Evolutionary conservation across 2,329 filamentous ascomycete genomes (phyloP).

Genomic region (Microsporum ferrugineum): DNA sequence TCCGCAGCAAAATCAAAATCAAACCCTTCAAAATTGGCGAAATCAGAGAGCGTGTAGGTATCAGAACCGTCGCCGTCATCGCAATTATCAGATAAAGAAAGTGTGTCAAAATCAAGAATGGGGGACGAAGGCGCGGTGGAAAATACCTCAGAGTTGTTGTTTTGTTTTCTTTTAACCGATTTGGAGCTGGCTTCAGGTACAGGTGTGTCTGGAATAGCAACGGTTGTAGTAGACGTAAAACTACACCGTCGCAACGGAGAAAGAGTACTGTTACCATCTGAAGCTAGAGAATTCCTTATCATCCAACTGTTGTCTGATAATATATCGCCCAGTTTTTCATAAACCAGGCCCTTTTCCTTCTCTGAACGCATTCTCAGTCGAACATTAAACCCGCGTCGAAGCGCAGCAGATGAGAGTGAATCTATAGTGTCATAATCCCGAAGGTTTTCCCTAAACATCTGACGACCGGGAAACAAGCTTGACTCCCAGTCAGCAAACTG

Average conservation of each 20-base stretch:
- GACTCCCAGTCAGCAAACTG: slow-evolving; percentile 25
- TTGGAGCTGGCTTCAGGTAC: background rate
- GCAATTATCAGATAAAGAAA: slow-evolving; percentile 1
- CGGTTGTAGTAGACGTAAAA: background rate
- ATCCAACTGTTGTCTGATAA: background rate
- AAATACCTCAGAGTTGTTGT: slow-evolving; percentile 20
- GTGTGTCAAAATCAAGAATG: slow-evolving; percentile 14
- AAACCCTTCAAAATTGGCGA: slow-evolving; percentile 13
- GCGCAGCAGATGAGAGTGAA: background rate
- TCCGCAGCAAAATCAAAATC: slow-evolving; percentile 14
- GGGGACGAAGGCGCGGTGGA: slow-evolving; percentile 19
- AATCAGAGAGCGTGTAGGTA: slow-evolving; percentile 11
- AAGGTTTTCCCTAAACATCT: background rate
- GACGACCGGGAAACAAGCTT: slow-evolving; percentile 6
- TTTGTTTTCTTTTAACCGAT: background rate
- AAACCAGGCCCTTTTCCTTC: background rate
- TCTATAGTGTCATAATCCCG: background rate
- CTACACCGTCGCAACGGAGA: background rate
- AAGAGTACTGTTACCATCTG: background rate
- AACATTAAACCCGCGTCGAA: background rate
- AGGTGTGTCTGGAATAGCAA: background rate
- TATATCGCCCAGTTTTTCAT: slow-evolving; percentile 1
- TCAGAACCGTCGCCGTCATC: background rate
- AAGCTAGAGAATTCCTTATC: background rate
- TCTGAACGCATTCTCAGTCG: background rate